Conservation (phyloP, 257 asterid species). For the Lavandula angustifolia region DNA sequence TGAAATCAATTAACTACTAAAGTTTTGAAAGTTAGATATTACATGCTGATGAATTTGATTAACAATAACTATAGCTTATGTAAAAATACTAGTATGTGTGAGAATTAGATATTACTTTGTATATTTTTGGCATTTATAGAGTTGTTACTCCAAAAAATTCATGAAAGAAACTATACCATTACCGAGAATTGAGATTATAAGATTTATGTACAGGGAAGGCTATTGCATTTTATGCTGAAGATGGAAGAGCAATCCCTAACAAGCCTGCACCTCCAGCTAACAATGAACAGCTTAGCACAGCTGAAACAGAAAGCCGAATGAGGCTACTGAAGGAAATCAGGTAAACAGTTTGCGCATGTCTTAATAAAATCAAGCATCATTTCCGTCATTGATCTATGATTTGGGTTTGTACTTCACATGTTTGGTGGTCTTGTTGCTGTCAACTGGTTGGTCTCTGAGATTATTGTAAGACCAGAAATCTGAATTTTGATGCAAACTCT, state of each 20-base stretch:
- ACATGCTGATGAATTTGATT: not conserved
- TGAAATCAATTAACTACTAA: slow-evolving; percentile 7
- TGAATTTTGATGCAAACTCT: slow-evolving; percentile 20
- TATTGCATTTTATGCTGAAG: slow-evolving; percentile 56
- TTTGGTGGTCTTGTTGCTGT: slow-evolving; percentile 18
- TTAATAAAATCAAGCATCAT: not conserved
- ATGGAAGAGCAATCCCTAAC: slow-evolving; percentile 53
- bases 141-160: slow-evolving; percentile 23
- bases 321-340: slow-evolving; percentile 77
- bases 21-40: slow-evolving; percentile 8
- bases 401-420: slow-evolving; percentile 18
- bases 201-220: slow-evolving; percentile 63
- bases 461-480: not conserved
- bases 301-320: slow-evolving; percentile 80
- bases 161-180: slow-evolving; percentile 24
- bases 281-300: slow-evolving; percentile 72
- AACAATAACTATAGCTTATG: not conserved
- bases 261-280: slow-evolving; percentile 46
- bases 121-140: slow-evolving; percentile 11
- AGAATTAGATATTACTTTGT: no score
- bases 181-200: slow-evolving; percentile 22
- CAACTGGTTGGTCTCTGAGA: slow-evolving; percentile 9
- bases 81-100: slow-evolving; percentile 11
- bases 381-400: slow-evolving; percentile 6
- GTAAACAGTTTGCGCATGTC: slow-evolving; percentile 40